These are phyloP conservation scores for Entoloma clypeatum DNA, from an alignment of 1,284 basidiomycete species.

Conservation along the genomic window DNA sequence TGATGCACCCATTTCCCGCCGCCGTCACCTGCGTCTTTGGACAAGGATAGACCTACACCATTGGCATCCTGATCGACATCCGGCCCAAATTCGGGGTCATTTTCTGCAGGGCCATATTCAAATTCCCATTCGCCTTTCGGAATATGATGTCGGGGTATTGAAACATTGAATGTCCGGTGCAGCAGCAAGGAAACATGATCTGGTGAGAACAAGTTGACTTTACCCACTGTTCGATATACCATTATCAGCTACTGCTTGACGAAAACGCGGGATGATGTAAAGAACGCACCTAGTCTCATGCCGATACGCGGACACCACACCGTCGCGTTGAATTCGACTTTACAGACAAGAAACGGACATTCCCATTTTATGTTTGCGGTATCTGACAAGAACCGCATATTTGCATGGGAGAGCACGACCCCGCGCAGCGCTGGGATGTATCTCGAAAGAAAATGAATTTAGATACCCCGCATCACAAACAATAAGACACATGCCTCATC, in stretches of 20 bases:
- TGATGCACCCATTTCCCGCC: constrained; percentile 83
- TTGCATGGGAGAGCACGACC: constrained; percentile 85
- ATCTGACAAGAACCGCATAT: constrained; percentile 65
- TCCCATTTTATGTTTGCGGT: constrained; percentile 77
- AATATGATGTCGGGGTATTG: constrained; percentile 92
- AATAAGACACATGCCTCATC: constrained; percentile 68
- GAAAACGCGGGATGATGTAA: constrained; percentile 7
- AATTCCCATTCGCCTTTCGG: constrained; percentile 81
- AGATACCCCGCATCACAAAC: background rate
- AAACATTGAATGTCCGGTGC: constrained; percentile 95
- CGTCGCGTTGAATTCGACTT: constrained; percentile 77
- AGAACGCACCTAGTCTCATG: constrained; percentile 73
- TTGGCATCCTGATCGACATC: constrained; percentile 31
- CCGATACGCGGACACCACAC: constrained; percentile 90
- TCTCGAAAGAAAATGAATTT: constrained; percentile 40
- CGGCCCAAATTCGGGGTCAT: constrained; percentile 66
- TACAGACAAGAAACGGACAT: constrained; percentile 81
- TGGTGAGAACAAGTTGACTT: constrained; percentile 87
- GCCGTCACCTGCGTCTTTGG: constrained; percentile 35
- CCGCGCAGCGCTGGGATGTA: constrained; percentile 87
- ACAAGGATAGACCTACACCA: constrained; percentile 22
- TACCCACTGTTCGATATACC: constrained; percentile 57
- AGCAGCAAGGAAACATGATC: constrained; percentile 93
- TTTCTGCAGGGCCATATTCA: constrained; percentile 76
- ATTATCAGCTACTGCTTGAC: constrained; percentile 13